These are phyloP conservation scores for Sclerotinia sclerotiorum DNA, from an alignment of 2,329 filamentous ascomycete genomes.

Conservation along the genomic window DNA sequence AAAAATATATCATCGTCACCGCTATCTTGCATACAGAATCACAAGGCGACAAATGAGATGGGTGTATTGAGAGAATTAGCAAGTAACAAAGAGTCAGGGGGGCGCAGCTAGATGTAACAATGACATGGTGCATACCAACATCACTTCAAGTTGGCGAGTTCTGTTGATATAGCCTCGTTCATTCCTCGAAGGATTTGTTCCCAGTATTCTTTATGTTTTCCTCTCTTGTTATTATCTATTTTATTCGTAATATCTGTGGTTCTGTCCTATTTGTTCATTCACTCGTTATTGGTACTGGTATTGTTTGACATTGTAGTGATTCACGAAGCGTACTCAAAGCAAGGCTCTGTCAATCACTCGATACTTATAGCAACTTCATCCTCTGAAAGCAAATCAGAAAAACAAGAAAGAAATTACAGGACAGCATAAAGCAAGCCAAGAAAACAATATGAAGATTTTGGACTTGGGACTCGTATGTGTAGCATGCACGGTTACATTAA, in stretches of 20 bases:
- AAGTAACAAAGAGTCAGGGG: not conserved
- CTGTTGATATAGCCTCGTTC: not conserved
- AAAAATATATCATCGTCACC: not conserved
- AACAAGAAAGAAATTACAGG: not conserved
- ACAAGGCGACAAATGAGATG: not conserved
- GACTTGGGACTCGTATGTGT: slow-evolving; percentile 14
- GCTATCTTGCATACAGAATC: not conserved
- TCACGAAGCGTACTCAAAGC: not conserved
- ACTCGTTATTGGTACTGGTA: not conserved
- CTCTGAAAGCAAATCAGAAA: not conserved
- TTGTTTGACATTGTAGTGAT: not conserved
- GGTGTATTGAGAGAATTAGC: not conserved
- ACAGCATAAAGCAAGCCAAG: not conserved
- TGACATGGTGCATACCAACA: not conserved
- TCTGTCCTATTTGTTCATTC: not conserved
- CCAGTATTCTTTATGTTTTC: not conserved
- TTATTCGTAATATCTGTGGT: no score
- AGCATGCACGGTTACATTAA: slow-evolving; percentile 2
- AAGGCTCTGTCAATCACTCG: not conserved
- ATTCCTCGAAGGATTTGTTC: not conserved
- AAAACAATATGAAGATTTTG: slow-evolving; percentile 8
- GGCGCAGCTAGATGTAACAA: not conserved
- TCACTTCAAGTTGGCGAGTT: not conserved
- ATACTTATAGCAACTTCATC: not conserved
- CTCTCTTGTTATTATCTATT: not conserved